Percentiles rank a stretch among this genome's conserved stretches.
phyloP scores from a whole-genome alignment of 192 early-diverging fungal genomes.

The Coemansia sp. region DNA sequence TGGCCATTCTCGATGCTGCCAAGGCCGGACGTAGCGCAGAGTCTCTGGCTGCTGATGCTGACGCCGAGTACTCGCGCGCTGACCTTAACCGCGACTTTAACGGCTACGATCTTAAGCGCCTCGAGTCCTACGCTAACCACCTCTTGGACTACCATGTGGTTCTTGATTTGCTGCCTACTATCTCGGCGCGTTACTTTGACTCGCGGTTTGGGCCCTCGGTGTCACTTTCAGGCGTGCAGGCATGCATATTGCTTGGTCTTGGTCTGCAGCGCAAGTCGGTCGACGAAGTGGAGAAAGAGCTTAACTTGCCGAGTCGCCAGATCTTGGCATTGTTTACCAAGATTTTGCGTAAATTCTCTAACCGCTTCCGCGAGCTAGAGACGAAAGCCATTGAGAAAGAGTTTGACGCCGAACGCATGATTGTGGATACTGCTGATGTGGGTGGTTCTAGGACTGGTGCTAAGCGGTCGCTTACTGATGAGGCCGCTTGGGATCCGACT shows the following conservation, averaged over 20 bases:
- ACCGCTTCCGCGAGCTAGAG: slow-evolving; percentile 67
- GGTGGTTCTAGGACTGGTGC: slow-evolving; percentile 26
- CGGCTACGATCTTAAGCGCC: slow-evolving; percentile 88
- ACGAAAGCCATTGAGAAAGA: slow-evolving; percentile 33
- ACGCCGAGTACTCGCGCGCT: slow-evolving; percentile 15
- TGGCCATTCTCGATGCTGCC: slow-evolving; percentile 82
- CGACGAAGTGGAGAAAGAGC: slow-evolving; percentile 85
- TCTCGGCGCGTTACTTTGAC: slow-evolving; percentile 82
- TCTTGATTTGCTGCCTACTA: slow-evolving; percentile 83
- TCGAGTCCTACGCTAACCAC: slow-evolving; percentile 96
- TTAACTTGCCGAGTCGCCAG: slow-evolving; percentile 80
- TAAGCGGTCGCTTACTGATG: slow-evolving; percentile 60
- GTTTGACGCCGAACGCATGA: slow-evolving; percentile 26
- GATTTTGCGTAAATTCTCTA: slow-evolving; percentile 82
- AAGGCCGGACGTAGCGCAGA: slow-evolving; percentile 48
- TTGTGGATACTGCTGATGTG: background rate
- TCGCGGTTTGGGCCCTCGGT: slow-evolving; percentile 60
- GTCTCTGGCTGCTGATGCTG: slow-evolving; percentile 25
- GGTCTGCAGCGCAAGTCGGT: slow-evolving; percentile 94
- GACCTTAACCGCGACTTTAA: slow-evolving; percentile 46
- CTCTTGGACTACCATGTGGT: slow-evolving; percentile 98
- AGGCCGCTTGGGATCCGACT: slow-evolving; percentile 86
- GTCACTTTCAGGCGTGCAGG: slow-evolving; percentile 83
- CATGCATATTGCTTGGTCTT: slow-evolving; percentile 81
- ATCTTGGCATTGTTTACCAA: slow-evolving; percentile 95